These are phyloP conservation scores for Scheffersomyces spartinae DNA, from an alignment of 805 yeast genomes.

Conservation along the genomic window DNA sequence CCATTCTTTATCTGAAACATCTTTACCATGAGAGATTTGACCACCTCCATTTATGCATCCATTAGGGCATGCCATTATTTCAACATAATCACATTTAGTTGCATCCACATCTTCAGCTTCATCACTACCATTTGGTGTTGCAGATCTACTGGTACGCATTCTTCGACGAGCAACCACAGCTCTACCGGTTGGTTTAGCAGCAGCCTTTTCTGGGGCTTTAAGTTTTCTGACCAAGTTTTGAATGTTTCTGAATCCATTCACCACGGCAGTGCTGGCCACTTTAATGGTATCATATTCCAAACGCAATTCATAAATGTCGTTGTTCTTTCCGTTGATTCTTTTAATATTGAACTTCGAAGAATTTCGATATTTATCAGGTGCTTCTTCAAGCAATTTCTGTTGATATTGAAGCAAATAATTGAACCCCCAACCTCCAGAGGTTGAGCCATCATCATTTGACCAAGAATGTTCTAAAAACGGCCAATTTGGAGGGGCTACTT, in stretches of 20 bases:
- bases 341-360: slow-evolving; percentile 16
- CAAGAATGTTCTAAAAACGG: slow-evolving; percentile 50
- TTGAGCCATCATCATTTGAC: slow-evolving; percentile 66
- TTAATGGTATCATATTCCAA: slow-evolving; percentile 29
- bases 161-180: slow-evolving; percentile 9
- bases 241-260: slow-evolving; percentile 89
- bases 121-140: slow-evolving; percentile 4
- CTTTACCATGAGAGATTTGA: slow-evolving; percentile 35
- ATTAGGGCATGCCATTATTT: slow-evolving; percentile 96
- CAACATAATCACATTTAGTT: slow-evolving; percentile 65
- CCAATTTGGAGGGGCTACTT: slow-evolving; percentile 50
- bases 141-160: slow-evolving; percentile 2
- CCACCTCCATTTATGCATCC: slow-evolving; percentile 99
- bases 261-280: slow-evolving; percentile 45
- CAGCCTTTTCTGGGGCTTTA: slow-evolving; percentile 3
- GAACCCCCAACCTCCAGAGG: slow-evolving; percentile 83
- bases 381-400: slow-evolving; percentile 9
- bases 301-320: slow-evolving; percentile 63
- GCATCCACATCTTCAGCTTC: slow-evolving; percentile 40
- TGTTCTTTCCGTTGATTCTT: slow-evolving; percentile 54
- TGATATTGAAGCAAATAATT: slow-evolving; percentile 43
- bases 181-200: slow-evolving; percentile 8
- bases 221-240: slow-evolving; percentile 79
- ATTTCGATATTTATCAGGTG: slow-evolving; percentile 7
- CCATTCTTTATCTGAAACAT: background rate